Conservation (phyloP, 1,139 yeast species). For the Nadsonia commutata region DNA sequence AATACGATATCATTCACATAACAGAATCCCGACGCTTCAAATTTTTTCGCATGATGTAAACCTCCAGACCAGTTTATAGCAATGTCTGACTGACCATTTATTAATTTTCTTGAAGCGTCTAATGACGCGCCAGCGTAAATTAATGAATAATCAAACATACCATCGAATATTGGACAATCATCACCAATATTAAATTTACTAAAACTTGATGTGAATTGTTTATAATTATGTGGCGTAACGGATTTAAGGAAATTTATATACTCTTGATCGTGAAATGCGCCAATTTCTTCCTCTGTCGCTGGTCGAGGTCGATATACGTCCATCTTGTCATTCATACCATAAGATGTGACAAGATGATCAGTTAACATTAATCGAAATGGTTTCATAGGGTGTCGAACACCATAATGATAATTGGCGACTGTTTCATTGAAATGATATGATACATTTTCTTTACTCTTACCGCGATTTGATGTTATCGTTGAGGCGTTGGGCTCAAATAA, state of each 20-base stretch:
- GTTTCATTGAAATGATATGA: conserved; percentile 83
- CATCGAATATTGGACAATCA: conserved; percentile 96
- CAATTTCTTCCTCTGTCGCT: conserved; percentile 68
- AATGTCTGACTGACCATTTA: conserved; percentile 76
- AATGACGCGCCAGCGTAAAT: conserved; percentile 85
- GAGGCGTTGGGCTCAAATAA: conserved; percentile 30
- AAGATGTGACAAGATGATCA: conserved; percentile 76
- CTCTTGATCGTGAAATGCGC: conserved; percentile 75
- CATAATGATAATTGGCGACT: conserved; percentile 71
- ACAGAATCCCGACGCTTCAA: conserved; percentile 89
- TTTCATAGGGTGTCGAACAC: conserved; percentile 93
- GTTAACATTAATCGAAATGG: conserved; percentile 93
- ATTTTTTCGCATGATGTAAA: conserved; percentile 89
- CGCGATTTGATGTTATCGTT: no score
- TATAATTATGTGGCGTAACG: conserved; percentile 70
- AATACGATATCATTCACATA: conserved; percentile 89
- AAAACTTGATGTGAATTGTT: conserved; percentile 42
- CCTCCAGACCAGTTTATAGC: conserved; percentile 99
- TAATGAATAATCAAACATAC: conserved; percentile 74
- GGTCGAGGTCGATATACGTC: conserved; percentile 71
- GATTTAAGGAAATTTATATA: conserved; percentile 63
- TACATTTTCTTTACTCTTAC: conserved; percentile 31
- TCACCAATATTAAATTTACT: conserved; percentile 87
- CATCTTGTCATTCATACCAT: conserved; percentile 79
- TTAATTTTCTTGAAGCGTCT: conserved; percentile 80